A percentile compares a stretch with the other conserved stretches of the same genome.
These are phyloP conservation scores for Trametes versicolor DNA, from an alignment of 1,284 basidiomycete genomes.

Conservation along the genomic window DNA sequence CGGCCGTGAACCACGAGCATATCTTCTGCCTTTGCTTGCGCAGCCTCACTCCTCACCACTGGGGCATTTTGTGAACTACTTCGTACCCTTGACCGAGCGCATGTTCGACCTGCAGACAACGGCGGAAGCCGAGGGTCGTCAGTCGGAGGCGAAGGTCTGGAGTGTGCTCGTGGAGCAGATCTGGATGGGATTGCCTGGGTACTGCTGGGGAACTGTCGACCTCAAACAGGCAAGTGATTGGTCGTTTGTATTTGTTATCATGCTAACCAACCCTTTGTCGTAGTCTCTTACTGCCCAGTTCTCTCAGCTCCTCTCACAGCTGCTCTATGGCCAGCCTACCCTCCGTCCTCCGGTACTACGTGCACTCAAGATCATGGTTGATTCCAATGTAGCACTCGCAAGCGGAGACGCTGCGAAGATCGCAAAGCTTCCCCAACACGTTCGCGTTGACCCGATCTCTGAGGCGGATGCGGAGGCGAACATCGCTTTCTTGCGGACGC, in stretches of 20 bases:
- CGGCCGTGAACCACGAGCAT: conserved; percentile 82
- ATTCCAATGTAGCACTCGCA: conserved; percentile 67
- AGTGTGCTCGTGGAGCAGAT: conserved; percentile 92
- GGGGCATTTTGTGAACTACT: conserved; percentile 87
- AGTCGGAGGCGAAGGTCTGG: conserved; percentile 94
- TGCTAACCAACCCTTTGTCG: neutral
- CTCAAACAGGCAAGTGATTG: conserved; percentile 56
- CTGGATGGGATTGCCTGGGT: conserved; percentile 91
- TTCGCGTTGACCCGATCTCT: conserved; percentile 52
- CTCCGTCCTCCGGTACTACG: conserved; percentile 87
- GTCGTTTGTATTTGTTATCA: neutral
- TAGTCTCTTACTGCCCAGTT: conserved; percentile 81
- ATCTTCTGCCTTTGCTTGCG: conserved; percentile 91
- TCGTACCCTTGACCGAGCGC: conserved; percentile 93
- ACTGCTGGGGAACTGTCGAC: conserved; percentile 75
- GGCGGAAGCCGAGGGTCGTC: conserved; percentile 75
- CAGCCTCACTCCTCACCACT: conserved; percentile 85
- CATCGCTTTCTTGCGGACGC: conserved; percentile 76
- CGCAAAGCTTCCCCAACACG: conserved; percentile 46
- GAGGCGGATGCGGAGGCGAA: conserved; percentile 72
- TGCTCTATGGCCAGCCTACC: conserved; percentile 89
- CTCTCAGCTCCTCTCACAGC: conserved; percentile 88
- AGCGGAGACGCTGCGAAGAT: conserved; percentile 44
- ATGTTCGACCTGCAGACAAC: conserved; percentile 90
- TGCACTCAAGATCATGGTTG: conserved; percentile 84